These are phyloP conservation scores for Fusarium buxicola DNA, from an alignment of 2,329 filamentous ascomycete species.

Conservation along the genomic window DNA sequence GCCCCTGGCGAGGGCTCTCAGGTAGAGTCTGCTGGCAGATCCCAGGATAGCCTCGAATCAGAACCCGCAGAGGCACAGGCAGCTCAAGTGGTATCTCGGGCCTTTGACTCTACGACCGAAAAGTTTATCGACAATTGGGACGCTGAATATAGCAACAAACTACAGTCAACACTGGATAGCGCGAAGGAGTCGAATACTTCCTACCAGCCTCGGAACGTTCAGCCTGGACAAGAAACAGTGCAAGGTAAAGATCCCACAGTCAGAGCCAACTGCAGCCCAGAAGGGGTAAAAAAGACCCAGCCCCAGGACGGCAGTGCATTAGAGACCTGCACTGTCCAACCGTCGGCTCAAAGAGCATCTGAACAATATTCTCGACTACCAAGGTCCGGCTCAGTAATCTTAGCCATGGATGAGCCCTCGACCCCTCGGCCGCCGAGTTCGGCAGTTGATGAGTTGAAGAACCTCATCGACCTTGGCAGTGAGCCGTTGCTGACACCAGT, in stretches of 20 bases:
- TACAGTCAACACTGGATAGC: not conserved
- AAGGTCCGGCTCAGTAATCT: not conserved
- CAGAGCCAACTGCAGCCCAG: not conserved
- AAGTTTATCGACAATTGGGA: constrained; percentile 25
- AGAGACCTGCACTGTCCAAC: not conserved
- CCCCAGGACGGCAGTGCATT: not conserved
- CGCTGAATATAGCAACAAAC: not conserved
- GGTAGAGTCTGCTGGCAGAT: not conserved
- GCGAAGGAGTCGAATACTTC: no score
- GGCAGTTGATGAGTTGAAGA: constrained; percentile 40
- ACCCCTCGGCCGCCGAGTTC: constrained; percentile 25
- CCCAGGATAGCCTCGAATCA: not conserved
- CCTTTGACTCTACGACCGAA: constrained; percentile 28
- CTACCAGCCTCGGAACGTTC: no score
- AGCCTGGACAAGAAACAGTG: not conserved
- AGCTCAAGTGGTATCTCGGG: constrained; percentile 42
- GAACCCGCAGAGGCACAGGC: constrained; percentile 41
- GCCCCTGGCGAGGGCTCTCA: not conserved
- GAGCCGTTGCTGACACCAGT: constrained; percentile 28
- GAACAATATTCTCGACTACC: not conserved
- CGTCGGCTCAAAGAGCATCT: not conserved
- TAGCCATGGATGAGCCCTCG: constrained; percentile 37
- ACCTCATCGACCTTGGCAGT: constrained; percentile 40
- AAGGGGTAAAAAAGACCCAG: not conserved
- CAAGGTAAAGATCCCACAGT: not conserved